Conservation (phyloP, 148 eudicot genomes). For the Chenopodium album region DNA sequence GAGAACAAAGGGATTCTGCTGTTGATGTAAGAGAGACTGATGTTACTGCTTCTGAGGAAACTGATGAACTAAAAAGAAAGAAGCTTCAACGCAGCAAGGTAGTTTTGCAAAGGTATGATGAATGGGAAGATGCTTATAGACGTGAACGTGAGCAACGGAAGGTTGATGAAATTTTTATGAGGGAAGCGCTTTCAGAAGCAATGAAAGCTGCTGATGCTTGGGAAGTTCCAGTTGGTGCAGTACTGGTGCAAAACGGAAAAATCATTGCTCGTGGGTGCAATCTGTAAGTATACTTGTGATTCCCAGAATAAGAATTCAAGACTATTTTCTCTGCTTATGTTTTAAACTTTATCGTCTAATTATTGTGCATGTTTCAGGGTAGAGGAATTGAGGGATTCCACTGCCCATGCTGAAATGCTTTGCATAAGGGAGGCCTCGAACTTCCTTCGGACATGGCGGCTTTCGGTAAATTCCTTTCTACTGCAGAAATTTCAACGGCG, state of each 20-base stretch:
- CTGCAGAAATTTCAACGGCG: not conserved
- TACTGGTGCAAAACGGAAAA: slow-evolving; percentile 77
- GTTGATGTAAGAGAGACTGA: not conserved
- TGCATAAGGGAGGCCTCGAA: slow-evolving; percentile 90
- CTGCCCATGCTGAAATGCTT: slow-evolving; percentile 96
- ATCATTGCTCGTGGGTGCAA: slow-evolving; percentile 92
- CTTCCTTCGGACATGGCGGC: slow-evolving; percentile 77
- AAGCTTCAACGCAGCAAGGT: slow-evolving; percentile 63
- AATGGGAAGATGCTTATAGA: slow-evolving; percentile 81
- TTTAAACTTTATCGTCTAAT: slow-evolving; percentile 4
- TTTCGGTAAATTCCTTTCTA: slow-evolving; percentile 50
- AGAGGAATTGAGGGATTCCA: slow-evolving; percentile 87
- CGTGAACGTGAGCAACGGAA: slow-evolving; percentile 68
- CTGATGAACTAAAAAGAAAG: slow-evolving; percentile 42
- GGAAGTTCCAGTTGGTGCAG: slow-evolving; percentile 99
- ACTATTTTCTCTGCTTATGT: not conserved
- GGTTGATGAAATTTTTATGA: slow-evolving; percentile 83
- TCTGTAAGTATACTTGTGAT: slow-evolving; percentile 53
- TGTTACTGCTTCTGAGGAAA: slow-evolving; percentile 30
- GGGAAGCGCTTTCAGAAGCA: slow-evolving; percentile 88
- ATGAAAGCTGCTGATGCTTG: slow-evolving; percentile 84
- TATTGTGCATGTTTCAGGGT: slow-evolving; percentile 49
- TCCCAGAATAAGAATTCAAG: not conserved
- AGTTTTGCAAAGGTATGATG: slow-evolving; percentile 59
- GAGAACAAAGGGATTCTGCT: no score